Conservation (phyloP, 805 yeast genomes). For the Candida endomychidarum region DNA sequence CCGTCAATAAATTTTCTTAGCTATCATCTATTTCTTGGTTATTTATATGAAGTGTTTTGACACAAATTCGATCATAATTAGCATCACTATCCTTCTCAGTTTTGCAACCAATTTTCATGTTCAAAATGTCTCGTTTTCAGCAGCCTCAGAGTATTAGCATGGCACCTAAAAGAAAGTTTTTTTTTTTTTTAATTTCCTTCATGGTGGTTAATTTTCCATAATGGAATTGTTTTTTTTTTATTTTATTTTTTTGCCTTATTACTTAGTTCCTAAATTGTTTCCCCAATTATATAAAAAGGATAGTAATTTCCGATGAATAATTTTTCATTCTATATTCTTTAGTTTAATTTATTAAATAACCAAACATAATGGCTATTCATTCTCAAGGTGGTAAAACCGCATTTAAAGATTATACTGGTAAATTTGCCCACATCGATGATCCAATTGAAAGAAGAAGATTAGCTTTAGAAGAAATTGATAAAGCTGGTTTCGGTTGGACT, state of each 20-base stretch:
- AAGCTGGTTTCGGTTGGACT: conserved; percentile 78
- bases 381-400: conserved; percentile 78
- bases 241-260: background rate
- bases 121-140: background rate
- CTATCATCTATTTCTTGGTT: too few species aligned
- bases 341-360: background rate
- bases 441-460: conserved; percentile 85
- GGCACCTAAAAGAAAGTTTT: conserved; percentile 1
- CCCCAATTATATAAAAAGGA: conserved; percentile 8
- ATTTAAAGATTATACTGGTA: conserved; percentile 77
- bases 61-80: too few species aligned
- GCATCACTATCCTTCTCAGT: background rate
- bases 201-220: conserved; percentile 3
- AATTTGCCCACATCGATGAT: conserved; percentile 78
- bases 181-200: background rate
- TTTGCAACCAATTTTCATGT: background rate
- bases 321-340: background rate
- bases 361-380: conserved; percentile 3
- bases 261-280: background rate
- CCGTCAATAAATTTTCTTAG: too few species aligned
- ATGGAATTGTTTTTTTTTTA: conserved; percentile 7
- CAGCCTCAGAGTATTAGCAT: too few species aligned
- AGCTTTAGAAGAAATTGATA: conserved; percentile 81
- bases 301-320: background rate
- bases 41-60: too few species aligned